A percentile compares a stretch with the other conserved stretches of the same genome.
phyloP scores from a whole-genome alignment of 2,329 filamentous ascomycete genomes.

The Stemphylium lycopersici region DNA sequence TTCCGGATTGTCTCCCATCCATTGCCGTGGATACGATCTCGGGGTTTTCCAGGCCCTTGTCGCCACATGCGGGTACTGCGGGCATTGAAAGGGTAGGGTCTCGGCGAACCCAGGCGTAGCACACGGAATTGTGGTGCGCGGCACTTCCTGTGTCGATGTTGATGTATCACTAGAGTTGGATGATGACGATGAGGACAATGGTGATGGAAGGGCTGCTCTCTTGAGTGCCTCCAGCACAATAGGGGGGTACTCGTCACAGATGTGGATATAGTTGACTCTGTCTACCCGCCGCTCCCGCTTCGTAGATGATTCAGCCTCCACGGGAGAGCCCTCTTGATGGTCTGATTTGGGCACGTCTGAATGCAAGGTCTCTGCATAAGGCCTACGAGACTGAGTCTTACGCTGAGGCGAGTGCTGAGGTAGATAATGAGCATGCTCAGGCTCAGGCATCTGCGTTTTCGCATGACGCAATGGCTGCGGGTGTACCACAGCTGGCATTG shows the following conservation, averaged over 20 bases:
- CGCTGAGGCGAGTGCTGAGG: conserved; percentile 3
- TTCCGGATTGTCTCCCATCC: conserved; percentile 7
- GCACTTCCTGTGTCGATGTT: conserved; percentile 25
- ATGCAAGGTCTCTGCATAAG: not conserved
- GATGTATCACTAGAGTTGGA: conserved; percentile 17
- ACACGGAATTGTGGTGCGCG: conserved; percentile 24
- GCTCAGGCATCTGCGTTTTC: not conserved
- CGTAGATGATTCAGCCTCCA: not conserved
- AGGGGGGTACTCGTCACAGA: conserved; percentile 29
- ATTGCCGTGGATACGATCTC: conserved; percentile 20
- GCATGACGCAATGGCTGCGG: not conserved
- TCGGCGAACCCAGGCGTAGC: conserved; percentile 13
- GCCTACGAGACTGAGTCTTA: not conserved
- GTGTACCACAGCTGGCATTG: not conserved
- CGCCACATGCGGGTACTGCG: conserved; percentile 12
- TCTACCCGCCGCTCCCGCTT: not conserved
- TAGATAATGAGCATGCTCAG: conserved; percentile 3
- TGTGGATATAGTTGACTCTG: conserved; percentile 28
- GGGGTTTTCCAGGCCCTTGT: conserved; percentile 14
- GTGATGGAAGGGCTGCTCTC: conserved; percentile 3
- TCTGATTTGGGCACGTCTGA: conserved; percentile 4
- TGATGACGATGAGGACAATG: conserved; percentile 13
- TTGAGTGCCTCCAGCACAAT: conserved; percentile 21
- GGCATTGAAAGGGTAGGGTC: conserved; percentile 13
- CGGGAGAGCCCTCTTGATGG: not conserved